Evolutionary conservation across 805 yeast species (phyloP).

Genomic region (Saccharomycopsis fodiens): DNA sequence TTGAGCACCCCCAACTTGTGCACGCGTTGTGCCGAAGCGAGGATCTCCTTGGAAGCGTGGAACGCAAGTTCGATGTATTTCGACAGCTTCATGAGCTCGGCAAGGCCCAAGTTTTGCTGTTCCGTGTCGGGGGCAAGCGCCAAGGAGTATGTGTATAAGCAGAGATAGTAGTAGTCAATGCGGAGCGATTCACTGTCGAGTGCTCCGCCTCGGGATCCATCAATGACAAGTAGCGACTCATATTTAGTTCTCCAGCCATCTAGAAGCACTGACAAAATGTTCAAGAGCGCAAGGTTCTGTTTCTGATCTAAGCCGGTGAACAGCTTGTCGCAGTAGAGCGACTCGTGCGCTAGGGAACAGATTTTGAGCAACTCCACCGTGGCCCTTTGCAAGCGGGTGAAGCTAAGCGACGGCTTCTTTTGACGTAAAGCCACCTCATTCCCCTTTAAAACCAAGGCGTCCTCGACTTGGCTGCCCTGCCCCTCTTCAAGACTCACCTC

Average conservation of each 20-base stretch:
- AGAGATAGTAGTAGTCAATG: constrained; percentile 79
- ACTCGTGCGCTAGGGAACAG: constrained; percentile 74
- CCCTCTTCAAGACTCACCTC: constrained; percentile 54
- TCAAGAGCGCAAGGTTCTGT: constrained; percentile 64
- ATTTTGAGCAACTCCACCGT: constrained; percentile 73
- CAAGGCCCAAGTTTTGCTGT: constrained; percentile 43
- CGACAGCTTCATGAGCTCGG: constrained; percentile 66
- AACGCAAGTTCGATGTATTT: constrained; percentile 77
- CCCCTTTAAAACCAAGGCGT: constrained; percentile 24
- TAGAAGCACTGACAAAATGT: constrained; percentile 67
- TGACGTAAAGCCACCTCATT: constrained; percentile 26
- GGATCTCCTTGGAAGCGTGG: constrained; percentile 72
- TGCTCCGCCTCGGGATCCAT: constrained; percentile 28
- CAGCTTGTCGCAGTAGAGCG: constrained; percentile 60
- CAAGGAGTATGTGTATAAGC: constrained; percentile 74
- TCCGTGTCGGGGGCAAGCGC: constrained; percentile 38
- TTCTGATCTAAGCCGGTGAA: constrained; percentile 40
- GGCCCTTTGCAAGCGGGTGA: constrained; percentile 62
- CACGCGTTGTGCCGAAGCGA: constrained; percentile 63
- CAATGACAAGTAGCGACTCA: constrained; percentile 44
- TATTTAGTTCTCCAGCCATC: constrained; percentile 72
- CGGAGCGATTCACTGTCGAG: constrained; percentile 65
- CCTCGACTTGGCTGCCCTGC: constrained; percentile 24
- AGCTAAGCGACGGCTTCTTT: constrained; percentile 31
- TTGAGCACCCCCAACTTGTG: constrained; percentile 55